Conservation (phyloP, 2,329 filamentous ascomycete species). For the Fusarium proliferatum region DNA sequence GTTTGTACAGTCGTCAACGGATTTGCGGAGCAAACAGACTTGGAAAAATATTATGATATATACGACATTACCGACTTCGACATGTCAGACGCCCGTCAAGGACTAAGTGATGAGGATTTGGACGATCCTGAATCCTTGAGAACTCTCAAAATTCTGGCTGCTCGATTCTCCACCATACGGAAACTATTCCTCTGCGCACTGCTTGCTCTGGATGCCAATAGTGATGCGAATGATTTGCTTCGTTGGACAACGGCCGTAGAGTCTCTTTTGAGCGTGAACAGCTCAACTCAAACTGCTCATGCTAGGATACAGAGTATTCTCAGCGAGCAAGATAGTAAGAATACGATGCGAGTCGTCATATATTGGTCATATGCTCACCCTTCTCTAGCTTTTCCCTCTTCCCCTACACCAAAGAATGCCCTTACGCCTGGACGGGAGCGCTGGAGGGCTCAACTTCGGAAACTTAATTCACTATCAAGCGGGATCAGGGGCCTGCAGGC, state of each 20-base stretch:
- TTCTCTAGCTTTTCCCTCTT: constrained; percentile 61
- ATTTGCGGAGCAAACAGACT: constrained; percentile 80
- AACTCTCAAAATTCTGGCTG: constrained; percentile 82
- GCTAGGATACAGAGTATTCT: constrained; percentile 76
- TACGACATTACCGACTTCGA: constrained; percentile 83
- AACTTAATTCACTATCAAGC: constrained; percentile 87
- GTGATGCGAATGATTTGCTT: constrained; percentile 78
- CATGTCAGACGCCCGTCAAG: constrained; percentile 74
- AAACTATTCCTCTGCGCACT: constrained; percentile 91
- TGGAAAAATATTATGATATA: constrained; percentile 93
- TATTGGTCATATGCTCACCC: constrained; percentile 19
- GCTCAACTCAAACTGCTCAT: constrained; percentile 70
- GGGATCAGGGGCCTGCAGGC: constrained; percentile 93
- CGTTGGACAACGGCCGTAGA: constrained; percentile 84
- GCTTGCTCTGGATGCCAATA: constrained; percentile 85
- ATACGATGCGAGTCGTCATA: background rate
- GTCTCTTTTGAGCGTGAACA: constrained; percentile 74
- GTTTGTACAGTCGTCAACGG: constrained; percentile 75
- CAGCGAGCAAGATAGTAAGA: constrained; percentile 81
- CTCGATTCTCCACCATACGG: constrained; percentile 81
- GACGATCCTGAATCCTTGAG: constrained; percentile 84
- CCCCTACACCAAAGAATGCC: constrained; percentile 68
- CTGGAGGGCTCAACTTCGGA: constrained; percentile 86
- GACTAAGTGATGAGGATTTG: constrained; percentile 73
- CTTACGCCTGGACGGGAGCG: constrained; percentile 82